Percentiles rank a stretch among this genome's conserved stretches.
Evolutionary conservation across 768 basidiomycete genomes (phyloP).

Genomic region (Sporobolomyces roseus): DNA sequence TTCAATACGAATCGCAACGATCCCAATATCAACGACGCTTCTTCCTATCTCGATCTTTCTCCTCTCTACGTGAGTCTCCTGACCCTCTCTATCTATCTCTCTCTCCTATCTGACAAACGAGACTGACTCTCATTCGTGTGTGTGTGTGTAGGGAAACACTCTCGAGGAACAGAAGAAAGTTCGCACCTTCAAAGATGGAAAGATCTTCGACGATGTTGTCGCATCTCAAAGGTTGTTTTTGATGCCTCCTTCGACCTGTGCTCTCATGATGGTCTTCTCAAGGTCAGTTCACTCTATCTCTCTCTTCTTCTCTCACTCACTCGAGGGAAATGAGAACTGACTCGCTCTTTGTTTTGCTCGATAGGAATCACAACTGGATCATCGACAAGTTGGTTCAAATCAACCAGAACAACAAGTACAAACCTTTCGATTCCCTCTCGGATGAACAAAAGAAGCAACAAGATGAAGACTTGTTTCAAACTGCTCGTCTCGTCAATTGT

Average conservation of each 20-base stretch:
- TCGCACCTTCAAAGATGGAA: constrained; percentile 59
- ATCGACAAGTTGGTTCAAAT: constrained; percentile 51
- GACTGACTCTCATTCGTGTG: neutral
- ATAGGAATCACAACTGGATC: constrained; percentile 58
- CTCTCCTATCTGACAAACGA: neutral
- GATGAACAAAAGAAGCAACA: constrained; percentile 17
- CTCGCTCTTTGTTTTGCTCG: neutral
- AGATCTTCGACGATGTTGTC: constrained; percentile 64
- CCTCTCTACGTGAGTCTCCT: constrained; percentile 56
- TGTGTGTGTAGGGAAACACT: constrained; percentile 53
- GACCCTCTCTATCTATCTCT: neutral
- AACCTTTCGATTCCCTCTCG: constrained; percentile 10
- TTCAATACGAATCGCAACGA: constrained; percentile 60
- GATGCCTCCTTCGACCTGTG: constrained; percentile 70
- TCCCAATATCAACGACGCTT: constrained; percentile 57
- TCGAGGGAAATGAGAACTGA: neutral
- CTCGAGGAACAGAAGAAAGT: constrained; percentile 56
- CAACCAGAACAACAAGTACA: constrained; percentile 62
- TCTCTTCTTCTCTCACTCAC: neutral
- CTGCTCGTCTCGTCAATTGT: constrained; percentile 37
- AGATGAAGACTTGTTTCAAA: constrained; percentile 40
- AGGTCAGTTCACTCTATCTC: constrained; percentile 52
- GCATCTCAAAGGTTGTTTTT: constrained; percentile 48
- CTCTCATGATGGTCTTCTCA: constrained; percentile 64
- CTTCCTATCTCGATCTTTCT: constrained; percentile 72